Evolutionary conservation across 352 stramenopile genomes (phyloP).

Genomic region (Globisporangium nagaii): DNA sequence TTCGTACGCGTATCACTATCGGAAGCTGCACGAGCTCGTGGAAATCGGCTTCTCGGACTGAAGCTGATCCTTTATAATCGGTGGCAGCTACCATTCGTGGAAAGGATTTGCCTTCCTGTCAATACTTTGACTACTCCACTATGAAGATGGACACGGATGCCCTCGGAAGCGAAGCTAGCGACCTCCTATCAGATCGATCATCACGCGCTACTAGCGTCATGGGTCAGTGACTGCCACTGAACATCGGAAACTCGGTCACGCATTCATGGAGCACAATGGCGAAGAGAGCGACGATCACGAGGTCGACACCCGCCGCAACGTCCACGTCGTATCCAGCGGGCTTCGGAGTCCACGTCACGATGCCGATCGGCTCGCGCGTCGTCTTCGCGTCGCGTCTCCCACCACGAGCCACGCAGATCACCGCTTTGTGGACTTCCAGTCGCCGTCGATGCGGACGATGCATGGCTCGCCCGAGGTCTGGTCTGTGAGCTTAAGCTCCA

Average conservation of each 20-base stretch:
- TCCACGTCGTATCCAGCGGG: not conserved
- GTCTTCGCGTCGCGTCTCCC: not conserved
- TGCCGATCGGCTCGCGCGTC: not conserved
- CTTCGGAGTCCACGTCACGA: not conserved
- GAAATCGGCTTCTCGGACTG: slow-evolving; percentile 6
- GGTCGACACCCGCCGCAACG: not conserved
- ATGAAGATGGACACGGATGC: too few relatives aligned
- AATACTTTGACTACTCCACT: too few relatives aligned
- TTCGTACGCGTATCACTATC: slow-evolving; percentile 46
- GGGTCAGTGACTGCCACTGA: not conserved
- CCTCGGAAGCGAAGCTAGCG: too few relatives aligned
- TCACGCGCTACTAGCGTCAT: not conserved
- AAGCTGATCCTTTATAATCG: too few relatives aligned
- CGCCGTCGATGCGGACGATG: not conserved
- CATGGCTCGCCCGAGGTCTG: not conserved
- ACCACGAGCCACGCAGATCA: not conserved
- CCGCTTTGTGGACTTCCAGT: not conserved
- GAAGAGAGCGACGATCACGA: not conserved
- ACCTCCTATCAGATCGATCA: too few relatives aligned
- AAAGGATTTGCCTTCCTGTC: too few relatives aligned
- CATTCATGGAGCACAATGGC: not conserved
- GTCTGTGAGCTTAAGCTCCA: not conserved
- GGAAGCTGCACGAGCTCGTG: slow-evolving; percentile 4
- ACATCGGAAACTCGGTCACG: not conserved
- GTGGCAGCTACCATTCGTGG: too few relatives aligned